Conservation (phyloP, 306 rosid genomes). For the Delonix regia region DNA sequence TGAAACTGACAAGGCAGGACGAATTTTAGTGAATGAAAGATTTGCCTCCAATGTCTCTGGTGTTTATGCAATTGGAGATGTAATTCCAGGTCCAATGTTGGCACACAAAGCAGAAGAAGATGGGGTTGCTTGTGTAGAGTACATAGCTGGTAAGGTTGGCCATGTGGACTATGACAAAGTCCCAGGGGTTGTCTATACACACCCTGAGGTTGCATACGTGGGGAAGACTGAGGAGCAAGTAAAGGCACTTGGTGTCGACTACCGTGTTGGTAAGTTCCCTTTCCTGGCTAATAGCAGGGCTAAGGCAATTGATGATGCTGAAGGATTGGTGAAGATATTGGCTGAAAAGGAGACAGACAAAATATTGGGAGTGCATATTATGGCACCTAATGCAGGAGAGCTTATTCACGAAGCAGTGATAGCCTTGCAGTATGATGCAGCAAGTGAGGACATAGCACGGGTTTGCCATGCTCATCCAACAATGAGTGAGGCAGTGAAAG, state of each 20-base stretch:
- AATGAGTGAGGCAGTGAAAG: constrained; percentile 98
- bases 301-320: constrained; percentile 95
- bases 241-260: constrained; percentile 66
- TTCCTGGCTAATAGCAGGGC: constrained; percentile 98
- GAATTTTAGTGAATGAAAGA: constrained; percentile 82
- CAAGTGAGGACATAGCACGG: constrained; percentile 96
- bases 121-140: constrained; percentile 98
- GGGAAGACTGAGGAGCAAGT: constrained; percentile 99
- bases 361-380: constrained; percentile 95
- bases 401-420: constrained; percentile 93
- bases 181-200: constrained; percentile 95
- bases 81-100: constrained; percentile 97
- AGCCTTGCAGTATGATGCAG: constrained; percentile 87
- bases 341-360: constrained; percentile 97
- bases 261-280: constrained; percentile 96
- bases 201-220: constrained; percentile 93
- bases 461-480: constrained; percentile 99
- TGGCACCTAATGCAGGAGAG: constrained; percentile 98
- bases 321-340: constrained; percentile 88
- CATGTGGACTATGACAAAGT: constrained; percentile 99
- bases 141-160: constrained; percentile 92
- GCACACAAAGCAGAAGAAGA: constrained; percentile 99
- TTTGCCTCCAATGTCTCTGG: constrained; percentile 78
- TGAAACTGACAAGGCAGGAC: constrained; percentile 78
- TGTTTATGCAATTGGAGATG: constrained; percentile 92